Conservation (phyloP, 176 grass and related monocot species). For the Hyparrhenia diplandra region DNA sequence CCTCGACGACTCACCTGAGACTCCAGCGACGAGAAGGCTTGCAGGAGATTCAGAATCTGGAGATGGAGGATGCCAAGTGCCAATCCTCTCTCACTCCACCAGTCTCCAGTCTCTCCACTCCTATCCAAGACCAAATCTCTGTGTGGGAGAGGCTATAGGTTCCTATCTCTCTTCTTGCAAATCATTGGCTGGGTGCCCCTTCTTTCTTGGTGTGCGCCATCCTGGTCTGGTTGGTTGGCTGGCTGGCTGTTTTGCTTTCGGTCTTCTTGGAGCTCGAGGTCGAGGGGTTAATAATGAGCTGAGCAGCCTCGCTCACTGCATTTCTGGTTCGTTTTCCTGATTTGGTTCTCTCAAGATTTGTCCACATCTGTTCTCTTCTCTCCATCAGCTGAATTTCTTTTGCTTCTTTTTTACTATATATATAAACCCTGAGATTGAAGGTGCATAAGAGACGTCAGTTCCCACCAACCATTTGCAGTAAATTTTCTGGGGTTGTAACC, state of each 20-base stretch:
- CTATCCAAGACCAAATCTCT: slow-evolving; percentile 16
- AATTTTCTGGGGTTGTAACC: neutral
- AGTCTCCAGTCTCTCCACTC: neutral
- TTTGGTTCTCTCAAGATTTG: slow-evolving; percentile 15
- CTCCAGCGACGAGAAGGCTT: neutral
- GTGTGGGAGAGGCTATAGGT: neutral
- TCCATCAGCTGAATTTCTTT: neutral
- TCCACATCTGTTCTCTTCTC: neutral
- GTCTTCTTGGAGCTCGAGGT: neutral
- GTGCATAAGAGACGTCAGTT: neutral
- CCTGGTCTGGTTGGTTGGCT: slow-evolving; percentile 7
- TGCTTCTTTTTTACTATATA: neutral
- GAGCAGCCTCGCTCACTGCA: neutral
- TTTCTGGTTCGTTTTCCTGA: neutral
- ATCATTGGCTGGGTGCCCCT: slow-evolving; percentile 31
- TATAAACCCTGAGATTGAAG: neutral
- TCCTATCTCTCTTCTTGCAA: slow-evolving; percentile 20
- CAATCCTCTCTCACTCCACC: slow-evolving; percentile 18
- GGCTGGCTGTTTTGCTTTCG: slow-evolving; percentile 6
- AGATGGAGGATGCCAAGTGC: neutral
- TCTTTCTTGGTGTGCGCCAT: neutral
- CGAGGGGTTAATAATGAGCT: slow-evolving; percentile 11
- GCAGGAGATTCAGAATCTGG: slow-evolving; percentile 39
- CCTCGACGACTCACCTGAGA: slow-evolving; percentile 19
- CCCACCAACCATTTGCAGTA: slow-evolving; percentile 6